These are phyloP conservation scores for Fusarium domesticum DNA, from an alignment of 2,329 filamentous ascomycete genomes.

Conservation along the genomic window DNA sequence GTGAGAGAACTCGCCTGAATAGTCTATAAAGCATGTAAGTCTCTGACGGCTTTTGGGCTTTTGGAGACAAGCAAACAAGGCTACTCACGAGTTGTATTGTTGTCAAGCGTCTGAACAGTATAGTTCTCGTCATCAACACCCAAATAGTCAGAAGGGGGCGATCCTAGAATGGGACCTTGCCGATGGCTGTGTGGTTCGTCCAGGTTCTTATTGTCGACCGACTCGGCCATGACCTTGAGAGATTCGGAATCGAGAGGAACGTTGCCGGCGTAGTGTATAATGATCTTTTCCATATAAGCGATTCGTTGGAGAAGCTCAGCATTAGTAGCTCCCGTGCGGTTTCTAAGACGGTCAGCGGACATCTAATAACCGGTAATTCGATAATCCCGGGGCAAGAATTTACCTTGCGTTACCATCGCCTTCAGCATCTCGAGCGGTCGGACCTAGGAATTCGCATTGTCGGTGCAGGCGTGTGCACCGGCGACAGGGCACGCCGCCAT, in stretches of 20 bases:
- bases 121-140: slow-evolving; percentile 38
- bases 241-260: slow-evolving; percentile 29
- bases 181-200: slow-evolving; percentile 13
- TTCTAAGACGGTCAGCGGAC: slow-evolving; percentile 20
- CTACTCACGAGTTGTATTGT: slow-evolving; percentile 41
- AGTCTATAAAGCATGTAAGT: slow-evolving; percentile 35
- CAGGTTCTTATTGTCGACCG: slow-evolving; percentile 37
- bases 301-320: slow-evolving; percentile 27
- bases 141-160: slow-evolving; percentile 26
- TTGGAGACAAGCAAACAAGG: slow-evolving; percentile 1
- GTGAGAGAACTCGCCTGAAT: slow-evolving; percentile 51
- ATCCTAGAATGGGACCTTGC: slow-evolving; percentile 22
- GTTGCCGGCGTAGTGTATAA: slow-evolving; percentile 47
- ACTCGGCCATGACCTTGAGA: slow-evolving; percentile 42
- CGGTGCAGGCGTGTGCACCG: slow-evolving; percentile 50
- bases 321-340: slow-evolving; percentile 22
- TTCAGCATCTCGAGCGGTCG: slow-evolving; percentile 30
- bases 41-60: too few relatives aligned
- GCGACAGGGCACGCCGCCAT: slow-evolving; percentile 53
- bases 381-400: background rate
- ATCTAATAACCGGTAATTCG: background rate
- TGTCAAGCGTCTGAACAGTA: slow-evolving; percentile 40
- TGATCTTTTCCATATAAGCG: slow-evolving; percentile 44
- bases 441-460: slow-evolving; percentile 47
- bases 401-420: slow-evolving; percentile 26